These are phyloP conservation scores for Tricholoma flavovirens DNA, from an alignment of 768 basidiomycete genomes.

Conservation along the genomic window DNA sequence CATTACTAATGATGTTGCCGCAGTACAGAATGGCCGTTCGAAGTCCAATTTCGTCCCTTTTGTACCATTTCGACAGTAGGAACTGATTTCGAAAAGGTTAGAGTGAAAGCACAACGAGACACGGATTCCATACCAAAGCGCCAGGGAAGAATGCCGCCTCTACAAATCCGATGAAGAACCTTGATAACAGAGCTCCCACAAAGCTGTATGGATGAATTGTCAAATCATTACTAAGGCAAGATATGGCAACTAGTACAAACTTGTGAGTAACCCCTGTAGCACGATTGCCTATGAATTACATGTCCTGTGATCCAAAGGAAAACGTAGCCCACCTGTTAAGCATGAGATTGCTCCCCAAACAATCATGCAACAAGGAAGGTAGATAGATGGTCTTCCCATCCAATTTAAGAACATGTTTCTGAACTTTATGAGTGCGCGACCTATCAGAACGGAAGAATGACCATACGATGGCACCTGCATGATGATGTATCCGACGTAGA, in stretches of 20 bases:
- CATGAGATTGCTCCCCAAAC: conserved; percentile 58
- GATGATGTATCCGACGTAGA: conserved; percentile 63
- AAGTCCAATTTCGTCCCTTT: conserved; percentile 60
- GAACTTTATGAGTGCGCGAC: not conserved
- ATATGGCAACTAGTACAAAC: conserved; percentile 6
- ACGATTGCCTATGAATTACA: not conserved
- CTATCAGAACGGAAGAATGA: not conserved
- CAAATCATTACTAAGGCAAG: not conserved
- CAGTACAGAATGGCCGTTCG: conserved; percentile 65
- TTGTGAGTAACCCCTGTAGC: conserved; percentile 16
- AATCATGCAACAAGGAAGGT: conserved; percentile 56
- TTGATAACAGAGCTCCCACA: conserved; percentile 53
- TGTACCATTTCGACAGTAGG: conserved; percentile 70
- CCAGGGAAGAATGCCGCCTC: conserved; percentile 71
- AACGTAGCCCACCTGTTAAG: conserved; percentile 35
- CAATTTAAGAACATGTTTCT: conserved; percentile 69
- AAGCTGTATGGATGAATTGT: conserved; percentile 37
- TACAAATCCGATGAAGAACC: conserved; percentile 76
- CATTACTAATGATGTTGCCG: conserved; percentile 74
- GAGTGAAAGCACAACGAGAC: not conserved
- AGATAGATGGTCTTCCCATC: conserved; percentile 58
- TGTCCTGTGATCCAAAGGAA: not conserved
- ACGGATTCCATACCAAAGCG: conserved; percentile 34
- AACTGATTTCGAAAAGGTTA: conserved; percentile 25
- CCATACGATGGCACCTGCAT: conserved; percentile 71